A percentile compares a stretch with the other conserved stretches of the same genome.
Evolutionary conservation across 768 basidiomycete genomes (phyloP).

Genomic region (Floccularia luteovirens): DNA sequence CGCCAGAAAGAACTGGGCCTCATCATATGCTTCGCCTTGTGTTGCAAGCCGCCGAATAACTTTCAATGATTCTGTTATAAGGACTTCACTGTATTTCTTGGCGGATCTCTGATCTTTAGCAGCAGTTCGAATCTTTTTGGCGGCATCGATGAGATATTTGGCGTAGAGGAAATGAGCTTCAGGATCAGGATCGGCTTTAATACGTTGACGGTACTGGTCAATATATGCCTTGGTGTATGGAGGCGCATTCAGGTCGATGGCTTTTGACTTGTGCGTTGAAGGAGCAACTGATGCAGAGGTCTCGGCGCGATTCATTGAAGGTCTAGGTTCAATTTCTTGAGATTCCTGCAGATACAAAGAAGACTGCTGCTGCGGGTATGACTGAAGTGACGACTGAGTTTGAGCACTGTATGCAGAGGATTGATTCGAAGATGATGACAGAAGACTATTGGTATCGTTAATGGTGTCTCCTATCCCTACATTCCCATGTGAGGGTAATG

Average conservation of each 20-base stretch:
- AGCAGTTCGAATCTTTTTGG: slow-evolving; percentile 76
- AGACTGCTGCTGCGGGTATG: slow-evolving; percentile 16
- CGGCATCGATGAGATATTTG: slow-evolving; percentile 98
- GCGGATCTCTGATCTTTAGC: slow-evolving; percentile 76
- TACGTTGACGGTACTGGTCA: slow-evolving; percentile 94
- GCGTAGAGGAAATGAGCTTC: slow-evolving; percentile 97
- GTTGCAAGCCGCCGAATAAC: slow-evolving; percentile 90
- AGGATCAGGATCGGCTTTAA: slow-evolving; percentile 96
- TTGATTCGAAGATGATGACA: slow-evolving; percentile 20
- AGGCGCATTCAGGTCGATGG: slow-evolving; percentile 73
- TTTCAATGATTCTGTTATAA: slow-evolving; percentile 86
- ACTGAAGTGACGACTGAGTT: slow-evolving; percentile 11
- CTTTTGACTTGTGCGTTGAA: slow-evolving; percentile 66
- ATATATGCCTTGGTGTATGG: slow-evolving; percentile 96
- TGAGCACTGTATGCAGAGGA: slow-evolving; percentile 16
- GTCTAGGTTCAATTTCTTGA: slow-evolving; percentile 52
- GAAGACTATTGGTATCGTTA: slow-evolving; percentile 8
- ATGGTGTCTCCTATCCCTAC: background rate
- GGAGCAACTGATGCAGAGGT: slow-evolving; percentile 49
- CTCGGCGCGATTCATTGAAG: slow-evolving; percentile 46
- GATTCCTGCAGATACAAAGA: slow-evolving; percentile 16
- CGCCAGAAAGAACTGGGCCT: slow-evolving; percentile 97
- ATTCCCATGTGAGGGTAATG: slow-evolving; percentile 8
- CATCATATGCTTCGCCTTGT: slow-evolving; percentile 85
- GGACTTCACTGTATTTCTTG: slow-evolving; percentile 83